Conservation (phyloP, 305 asterid species). For the Nicotiana rustica region DNA sequence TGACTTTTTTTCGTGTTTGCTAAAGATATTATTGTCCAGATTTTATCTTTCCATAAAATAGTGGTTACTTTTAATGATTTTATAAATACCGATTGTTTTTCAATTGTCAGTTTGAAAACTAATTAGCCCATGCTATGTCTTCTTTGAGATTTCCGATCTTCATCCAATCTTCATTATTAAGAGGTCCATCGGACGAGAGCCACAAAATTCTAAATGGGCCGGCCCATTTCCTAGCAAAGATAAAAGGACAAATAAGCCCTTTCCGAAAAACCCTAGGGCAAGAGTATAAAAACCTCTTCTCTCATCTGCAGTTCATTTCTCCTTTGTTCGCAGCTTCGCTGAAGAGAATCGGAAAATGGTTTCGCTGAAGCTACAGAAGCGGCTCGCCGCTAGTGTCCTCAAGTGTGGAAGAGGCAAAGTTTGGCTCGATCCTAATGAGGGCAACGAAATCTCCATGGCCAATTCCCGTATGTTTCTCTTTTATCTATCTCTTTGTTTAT, state of each 20-base stretch:
- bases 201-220: not conserved
- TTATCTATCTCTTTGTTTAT: not conserved
- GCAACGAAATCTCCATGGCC: constrained; percentile 59
- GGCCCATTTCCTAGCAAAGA: not conserved
- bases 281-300: not conserved
- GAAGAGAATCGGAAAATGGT: constrained; percentile 45
- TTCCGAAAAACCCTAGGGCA: constrained; percentile 17
- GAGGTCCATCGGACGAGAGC: not conserved
- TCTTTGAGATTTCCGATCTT: too few relatives aligned
- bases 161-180: not conserved
- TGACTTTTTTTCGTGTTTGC: too few relatives aligned
- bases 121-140: too few relatives aligned
- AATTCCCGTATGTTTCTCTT: constrained; percentile 51
- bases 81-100: too few relatives aligned
- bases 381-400: constrained; percentile 63
- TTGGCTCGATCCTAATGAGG: constrained; percentile 67
- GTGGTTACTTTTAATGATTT: too few relatives aligned
- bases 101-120: too few relatives aligned
- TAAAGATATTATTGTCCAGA: too few relatives aligned
- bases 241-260: not conserved
- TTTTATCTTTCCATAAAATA: too few relatives aligned
- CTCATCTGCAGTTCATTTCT: not conserved
- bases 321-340: constrained; percentile 9
- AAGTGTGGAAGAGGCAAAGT: constrained; percentile 63
- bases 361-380: constrained; percentile 62